Base-by-base conservation (phyloP, 768 basidiomycete species). In the Filobasidium wieringae region DNA sequence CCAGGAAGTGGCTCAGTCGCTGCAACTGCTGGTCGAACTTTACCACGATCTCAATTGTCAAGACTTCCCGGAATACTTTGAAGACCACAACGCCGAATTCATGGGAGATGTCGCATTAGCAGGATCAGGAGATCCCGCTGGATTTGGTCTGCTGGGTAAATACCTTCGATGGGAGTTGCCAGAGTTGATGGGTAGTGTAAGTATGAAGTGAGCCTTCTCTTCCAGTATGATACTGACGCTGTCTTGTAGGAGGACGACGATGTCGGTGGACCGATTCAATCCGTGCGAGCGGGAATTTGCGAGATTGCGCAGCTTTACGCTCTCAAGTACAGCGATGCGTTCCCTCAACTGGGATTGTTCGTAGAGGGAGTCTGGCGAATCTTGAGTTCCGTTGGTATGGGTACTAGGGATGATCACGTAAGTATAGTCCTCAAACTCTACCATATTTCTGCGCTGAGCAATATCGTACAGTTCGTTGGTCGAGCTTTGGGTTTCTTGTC, bases 1-100 rank as follows among this genome's bases (percentile, higher is more conserved):
- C 3, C 66, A 62, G 2, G 62, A 74, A 11, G 73, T 90, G 31
- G 84, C 87, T 1, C 85, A 87, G 62, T 80, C 81, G 0, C 84
- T 88, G 79, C 80, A 84, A 19, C 78, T 90, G 7, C 78, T 95
- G 15, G 78, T 86, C 17, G 87, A 92, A 33, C 81, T 97, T 26
- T 97, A 85, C 77, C 86, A 91, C 67, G 95, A 97, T 73, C 81
- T 99, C 63, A 90, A 86, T 1, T 87, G 87, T 64, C 93, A 97
- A 63, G 95, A 99, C 74, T 78, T 97, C 17, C 95, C 92, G 4
- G 89, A 90, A 14, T 85, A 84, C 63, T 84, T 99, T 65, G 95
- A 99, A 70, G 95, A 97, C 67, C 77, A 82, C 27, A 82, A 91
- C 58, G 77, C 79, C 19, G 81, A 85, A 60, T 95, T 93, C 72